Percentiles rank a stretch among this genome's conserved stretches.
Conservation (phyloP, 257 asterid genomes). For the Fraxinus cuspidata region DNA sequence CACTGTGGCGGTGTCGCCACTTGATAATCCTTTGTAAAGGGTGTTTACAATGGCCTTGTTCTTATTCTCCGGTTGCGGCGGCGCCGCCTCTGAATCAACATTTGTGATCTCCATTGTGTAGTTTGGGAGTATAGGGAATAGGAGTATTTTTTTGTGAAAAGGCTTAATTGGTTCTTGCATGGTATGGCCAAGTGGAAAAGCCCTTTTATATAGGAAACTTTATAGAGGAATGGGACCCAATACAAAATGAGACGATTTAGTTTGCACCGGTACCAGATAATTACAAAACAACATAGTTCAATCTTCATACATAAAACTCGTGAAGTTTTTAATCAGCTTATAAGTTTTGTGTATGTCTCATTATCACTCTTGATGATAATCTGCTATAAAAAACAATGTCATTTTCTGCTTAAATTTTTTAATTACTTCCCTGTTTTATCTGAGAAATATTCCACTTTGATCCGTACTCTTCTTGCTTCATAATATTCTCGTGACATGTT, state of each 20-base stretch:
- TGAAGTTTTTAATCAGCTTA: background rate
- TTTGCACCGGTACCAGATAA: background rate
- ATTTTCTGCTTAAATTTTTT: background rate
- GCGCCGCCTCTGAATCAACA: background rate
- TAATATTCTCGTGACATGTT: background rate
- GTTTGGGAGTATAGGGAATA: background rate
- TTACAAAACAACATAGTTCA: background rate
- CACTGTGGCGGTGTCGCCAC: conserved; percentile 33
- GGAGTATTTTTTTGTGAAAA: background rate
- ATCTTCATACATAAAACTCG: background rate
- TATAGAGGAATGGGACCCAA: too few relatives aligned
- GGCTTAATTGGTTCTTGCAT: too few relatives aligned
- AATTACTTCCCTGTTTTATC: background rate
- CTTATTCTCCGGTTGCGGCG: conserved; percentile 31
- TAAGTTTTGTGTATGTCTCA: background rate
- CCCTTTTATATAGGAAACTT: background rate
- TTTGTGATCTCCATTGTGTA: conserved; percentile 31
- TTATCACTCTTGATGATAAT: background rate
- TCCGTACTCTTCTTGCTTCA: too few relatives aligned
- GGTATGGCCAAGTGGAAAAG: background rate
- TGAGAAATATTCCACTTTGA: background rate
- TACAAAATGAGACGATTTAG: background rate
- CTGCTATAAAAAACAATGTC: background rate
- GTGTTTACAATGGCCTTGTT: conserved; percentile 47
- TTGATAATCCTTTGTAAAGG: conserved; percentile 61